Evolutionary conservation across 331 rosid genomes (phyloP).

Genomic region (Telfairia occidentalis): DNA sequence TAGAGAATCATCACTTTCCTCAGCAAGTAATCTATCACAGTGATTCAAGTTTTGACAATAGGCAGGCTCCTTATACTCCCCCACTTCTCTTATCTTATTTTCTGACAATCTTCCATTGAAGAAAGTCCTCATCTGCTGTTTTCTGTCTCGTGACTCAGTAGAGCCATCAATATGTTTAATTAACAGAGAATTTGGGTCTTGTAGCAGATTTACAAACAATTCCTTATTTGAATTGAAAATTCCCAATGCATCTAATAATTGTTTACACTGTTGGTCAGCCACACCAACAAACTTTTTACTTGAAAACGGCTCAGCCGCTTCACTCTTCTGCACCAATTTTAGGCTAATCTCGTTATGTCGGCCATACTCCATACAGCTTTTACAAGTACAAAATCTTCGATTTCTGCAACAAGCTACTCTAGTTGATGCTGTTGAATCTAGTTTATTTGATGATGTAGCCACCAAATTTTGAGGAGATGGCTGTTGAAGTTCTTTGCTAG

Average conservation of each 20-base stretch:
- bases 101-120: constrained; percentile 16
- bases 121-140: constrained; percentile 18
- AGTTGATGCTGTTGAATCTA: constrained; percentile 11
- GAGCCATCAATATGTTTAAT: constrained; percentile 45
- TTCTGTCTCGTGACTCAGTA: constrained; percentile 29
- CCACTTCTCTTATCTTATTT: constrained; percentile 18
- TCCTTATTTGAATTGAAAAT: constrained; percentile 64
- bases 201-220: constrained; percentile 46
- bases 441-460: constrained; percentile 16
- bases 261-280: constrained; percentile 37
- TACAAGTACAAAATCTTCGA: constrained; percentile 36
- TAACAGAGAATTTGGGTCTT: constrained; percentile 58
- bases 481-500: constrained; percentile 12
- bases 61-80: constrained; percentile 24
- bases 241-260: constrained; percentile 53
- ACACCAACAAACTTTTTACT: constrained; percentile 33
- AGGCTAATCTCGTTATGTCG: constrained; percentile 18
- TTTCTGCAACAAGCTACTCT: constrained; percentile 21
- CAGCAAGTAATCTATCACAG: constrained; percentile 6
- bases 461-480: constrained; percentile 14
- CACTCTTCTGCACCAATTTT: constrained; percentile 20
- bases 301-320: constrained; percentile 32
- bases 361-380: constrained; percentile 26
- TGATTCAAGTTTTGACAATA: background rate
- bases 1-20: constrained; percentile 15